A percentile compares a stretch with the other conserved stretches of the same genome.
Evolutionary conservation across 768 basidiomycete genomes (phyloP).

Genomic region (Mrakia gelida): DNA sequence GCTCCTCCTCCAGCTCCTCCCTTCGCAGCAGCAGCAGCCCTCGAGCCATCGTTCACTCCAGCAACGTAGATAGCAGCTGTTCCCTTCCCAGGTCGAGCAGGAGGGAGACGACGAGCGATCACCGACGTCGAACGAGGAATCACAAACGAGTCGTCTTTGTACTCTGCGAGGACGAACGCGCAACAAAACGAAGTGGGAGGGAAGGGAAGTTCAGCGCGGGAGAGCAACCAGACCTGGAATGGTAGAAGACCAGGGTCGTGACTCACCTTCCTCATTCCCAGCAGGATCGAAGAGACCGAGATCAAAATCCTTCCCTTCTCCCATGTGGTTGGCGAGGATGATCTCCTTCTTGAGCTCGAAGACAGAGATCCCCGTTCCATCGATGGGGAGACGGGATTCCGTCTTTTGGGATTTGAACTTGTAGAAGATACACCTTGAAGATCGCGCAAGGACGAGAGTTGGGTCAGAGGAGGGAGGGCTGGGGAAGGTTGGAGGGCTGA

Average conservation of each 20-base stretch:
- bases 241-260: background rate
- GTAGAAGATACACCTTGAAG: constrained; percentile 85
- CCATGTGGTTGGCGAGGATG: constrained; percentile 87
- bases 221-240: background rate
- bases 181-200: no score
- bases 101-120: constrained; percentile 82
- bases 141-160: constrained; percentile 82
- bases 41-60: constrained; percentile 40
- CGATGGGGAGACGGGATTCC: constrained; percentile 93
- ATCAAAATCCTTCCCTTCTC: constrained; percentile 87
- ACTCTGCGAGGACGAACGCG: constrained; percentile 53
- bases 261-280: constrained; percentile 79
- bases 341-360: constrained; percentile 99
- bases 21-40: constrained; percentile 37
- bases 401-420: constrained; percentile 92
- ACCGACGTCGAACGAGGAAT: constrained; percentile 94
- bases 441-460: background rate
- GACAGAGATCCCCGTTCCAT: constrained; percentile 97
- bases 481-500: background rate
- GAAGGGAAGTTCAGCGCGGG: no score
- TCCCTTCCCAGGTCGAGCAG: constrained; percentile 73
- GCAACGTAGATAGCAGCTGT: constrained; percentile 71
- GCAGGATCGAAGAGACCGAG: constrained; percentile 74
- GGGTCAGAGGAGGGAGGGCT: no score
- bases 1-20: background rate